A percentile compares a stretch with the other conserved stretches of the same genome.
These are phyloP conservation scores for Aspergillus sp. DNA, from an alignment of 2,329 filamentous ascomycete genomes.

Conservation along the genomic window DNA sequence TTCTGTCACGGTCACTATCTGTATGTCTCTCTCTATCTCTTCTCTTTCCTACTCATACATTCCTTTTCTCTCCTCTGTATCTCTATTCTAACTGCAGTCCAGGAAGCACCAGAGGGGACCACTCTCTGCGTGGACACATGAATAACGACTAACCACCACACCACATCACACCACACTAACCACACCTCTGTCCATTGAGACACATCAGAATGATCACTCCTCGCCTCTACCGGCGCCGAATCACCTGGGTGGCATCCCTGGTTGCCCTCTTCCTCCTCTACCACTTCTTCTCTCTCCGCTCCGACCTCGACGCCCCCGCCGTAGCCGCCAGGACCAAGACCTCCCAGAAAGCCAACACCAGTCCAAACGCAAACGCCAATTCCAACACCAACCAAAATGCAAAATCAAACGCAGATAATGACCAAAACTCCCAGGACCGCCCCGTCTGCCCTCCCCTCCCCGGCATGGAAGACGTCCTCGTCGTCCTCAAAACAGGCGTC, in stretches of 20 bases:
- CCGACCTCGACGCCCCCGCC: conserved; percentile 50
- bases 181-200: background rate
- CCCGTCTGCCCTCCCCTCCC: conserved; percentile 28
- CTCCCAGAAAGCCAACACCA: conserved; percentile 37
- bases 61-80: background rate
- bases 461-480: conserved; percentile 47
- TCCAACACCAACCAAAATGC: conserved; percentile 2
- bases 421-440: background rate
- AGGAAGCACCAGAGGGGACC: no score
- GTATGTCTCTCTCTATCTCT: conserved; percentile 2
- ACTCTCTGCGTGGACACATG: background rate
- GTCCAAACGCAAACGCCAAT: conserved; percentile 5
- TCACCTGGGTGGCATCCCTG: conserved; percentile 47
- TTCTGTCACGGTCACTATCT: background rate
- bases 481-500: conserved; percentile 55
- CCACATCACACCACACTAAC: no score
- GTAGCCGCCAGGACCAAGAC: background rate
- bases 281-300: conserved; percentile 54
- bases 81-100: no score
- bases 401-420: background rate
- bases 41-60: background rate
- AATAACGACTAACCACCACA: background rate
- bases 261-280: conserved; percentile 50
- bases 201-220: conserved; percentile 35
- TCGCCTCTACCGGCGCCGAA: conserved; percentile 28